phyloP scores from a whole-genome alignment of 129 eudicot species.

The Escallonia herrerae region DNA sequence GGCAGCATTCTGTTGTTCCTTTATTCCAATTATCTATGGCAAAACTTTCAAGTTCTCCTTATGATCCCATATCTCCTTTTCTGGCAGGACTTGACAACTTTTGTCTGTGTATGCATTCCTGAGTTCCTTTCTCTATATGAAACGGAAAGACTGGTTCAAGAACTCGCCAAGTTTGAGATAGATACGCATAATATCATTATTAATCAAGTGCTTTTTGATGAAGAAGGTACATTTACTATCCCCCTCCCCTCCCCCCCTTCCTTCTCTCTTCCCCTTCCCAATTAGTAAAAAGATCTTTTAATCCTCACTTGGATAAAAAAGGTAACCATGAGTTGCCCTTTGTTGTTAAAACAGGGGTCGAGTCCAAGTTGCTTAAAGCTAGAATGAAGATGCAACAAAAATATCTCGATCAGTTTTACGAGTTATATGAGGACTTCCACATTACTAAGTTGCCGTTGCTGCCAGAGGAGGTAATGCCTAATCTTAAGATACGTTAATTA shows the following conservation, averaged over 20 bases:
- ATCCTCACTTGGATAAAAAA: not conserved
- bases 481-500: not conserved
- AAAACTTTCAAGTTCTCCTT: not conserved
- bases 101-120: slow-evolving; percentile 97
- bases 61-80: not conserved
- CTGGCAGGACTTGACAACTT: slow-evolving; percentile 82
- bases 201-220: slow-evolving; percentile 93
- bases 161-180: slow-evolving; percentile 89
- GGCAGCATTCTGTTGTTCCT: not conserved
- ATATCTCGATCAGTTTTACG: slow-evolving; percentile 88
- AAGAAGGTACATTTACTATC: slow-evolving; percentile 77
- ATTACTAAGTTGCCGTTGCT: slow-evolving; percentile 84
- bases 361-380: slow-evolving; percentile 90
- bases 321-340: not conserved
- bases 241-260: too few species aligned
- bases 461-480: slow-evolving; percentile 69
- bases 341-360: slow-evolving; percentile 38
- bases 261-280: too few species aligned
- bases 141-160: slow-evolving; percentile 95
- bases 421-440: slow-evolving; percentile 85
- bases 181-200: slow-evolving; percentile 94
- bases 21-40: not conserved
- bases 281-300: too few species aligned
- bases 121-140: slow-evolving; percentile 95
- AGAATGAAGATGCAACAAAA: slow-evolving; percentile 97